Evolutionary conservation across 257 asterid species (phyloP).

Genomic region (Solanum rostratum): DNA sequence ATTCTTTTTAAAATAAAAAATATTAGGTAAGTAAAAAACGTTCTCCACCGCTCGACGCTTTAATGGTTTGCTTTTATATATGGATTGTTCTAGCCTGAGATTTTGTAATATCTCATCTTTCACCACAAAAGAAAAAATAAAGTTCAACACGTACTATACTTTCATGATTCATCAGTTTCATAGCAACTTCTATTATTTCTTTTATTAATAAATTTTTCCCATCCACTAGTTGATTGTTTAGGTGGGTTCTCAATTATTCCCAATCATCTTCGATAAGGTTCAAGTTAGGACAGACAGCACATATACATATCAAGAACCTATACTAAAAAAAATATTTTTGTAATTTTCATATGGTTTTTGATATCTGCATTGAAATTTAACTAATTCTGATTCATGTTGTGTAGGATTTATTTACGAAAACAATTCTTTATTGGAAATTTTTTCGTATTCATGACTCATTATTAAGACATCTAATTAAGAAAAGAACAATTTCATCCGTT

Average conservation of each 20-base stretch:
- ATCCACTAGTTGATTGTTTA: neutral
- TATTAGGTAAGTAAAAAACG: neutral
- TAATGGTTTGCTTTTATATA: neutral
- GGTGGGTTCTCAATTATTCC: slow-evolving; percentile 6
- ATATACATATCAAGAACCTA: neutral
- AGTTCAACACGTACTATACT: neutral
- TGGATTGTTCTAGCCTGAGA: neutral
- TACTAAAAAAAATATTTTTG: neutral
- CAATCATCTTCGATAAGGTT: slow-evolving; percentile 10
- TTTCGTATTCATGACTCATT: fast-evolving
- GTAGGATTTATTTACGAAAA: fast-evolving
- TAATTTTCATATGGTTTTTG: too few species aligned
- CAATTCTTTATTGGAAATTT: fast-evolving
- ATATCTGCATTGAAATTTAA: too few species aligned
- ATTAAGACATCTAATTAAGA: neutral
- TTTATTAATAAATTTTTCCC: neutral
- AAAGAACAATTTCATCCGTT: too few species aligned
- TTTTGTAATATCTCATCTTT: neutral
- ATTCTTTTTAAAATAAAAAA: neutral
- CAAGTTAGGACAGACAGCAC: slow-evolving; percentile 2
- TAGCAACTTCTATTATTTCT: neutral
- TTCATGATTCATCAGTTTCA: neutral
- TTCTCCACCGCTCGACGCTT: neutral
- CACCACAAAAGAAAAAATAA: neutral
- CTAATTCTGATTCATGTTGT: too few species aligned